A percentile compares a stretch with the other conserved stretches of the same genome.
phyloP scores from a whole-genome alignment of 2,329 filamentous ascomycete genomes.

The Trichoderma arundinaceum region DNA sequence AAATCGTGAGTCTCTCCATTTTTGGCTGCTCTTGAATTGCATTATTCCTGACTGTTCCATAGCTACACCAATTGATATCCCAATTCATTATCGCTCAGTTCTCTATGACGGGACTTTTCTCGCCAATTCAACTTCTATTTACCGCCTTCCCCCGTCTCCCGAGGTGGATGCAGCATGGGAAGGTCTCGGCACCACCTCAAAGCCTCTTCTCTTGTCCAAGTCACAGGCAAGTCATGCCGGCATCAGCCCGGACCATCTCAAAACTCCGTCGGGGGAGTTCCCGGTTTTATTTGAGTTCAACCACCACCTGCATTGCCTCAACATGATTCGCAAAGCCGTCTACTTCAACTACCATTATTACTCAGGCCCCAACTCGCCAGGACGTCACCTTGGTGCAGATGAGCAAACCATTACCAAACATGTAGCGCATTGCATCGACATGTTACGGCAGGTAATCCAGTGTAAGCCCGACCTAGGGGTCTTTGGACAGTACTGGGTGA shows the following conservation, averaged over 20 bases:
- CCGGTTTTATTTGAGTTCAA: slow-evolving; percentile 26
- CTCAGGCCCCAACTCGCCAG: slow-evolving; percentile 9
- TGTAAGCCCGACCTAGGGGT: slow-evolving; percentile 23
- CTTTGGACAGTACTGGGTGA: slow-evolving; percentile 27
- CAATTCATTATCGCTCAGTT: slow-evolving; percentile 23
- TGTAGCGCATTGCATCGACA: slow-evolving; percentile 22
- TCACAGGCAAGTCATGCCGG: slow-evolving; percentile 8
- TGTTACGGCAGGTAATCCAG: slow-evolving; percentile 25
- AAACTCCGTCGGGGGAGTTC: slow-evolving; percentile 14
- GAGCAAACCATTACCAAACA: slow-evolving; percentile 16
- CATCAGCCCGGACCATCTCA: slow-evolving; percentile 15
- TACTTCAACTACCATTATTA: slow-evolving; percentile 25
- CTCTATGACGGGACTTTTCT: slow-evolving; percentile 20
- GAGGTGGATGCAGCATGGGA: slow-evolving; percentile 27
- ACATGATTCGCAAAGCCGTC: slow-evolving; percentile 21
- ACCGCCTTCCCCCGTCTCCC: slow-evolving; percentile 13
- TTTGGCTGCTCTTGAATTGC: neutral
- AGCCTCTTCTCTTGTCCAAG: slow-evolving; percentile 14
- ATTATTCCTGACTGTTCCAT: neutral
- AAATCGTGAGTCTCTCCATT: neutral
- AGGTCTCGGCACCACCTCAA: slow-evolving; percentile 20
- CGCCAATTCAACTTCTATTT: slow-evolving; percentile 17
- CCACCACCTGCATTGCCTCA: slow-evolving; percentile 27
- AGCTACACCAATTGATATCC: slow-evolving; percentile 25
- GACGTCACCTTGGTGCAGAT: slow-evolving; percentile 14